Conservation (phyloP, 2,329 filamentous ascomycete species). For the Penicillium sp. region DNA sequence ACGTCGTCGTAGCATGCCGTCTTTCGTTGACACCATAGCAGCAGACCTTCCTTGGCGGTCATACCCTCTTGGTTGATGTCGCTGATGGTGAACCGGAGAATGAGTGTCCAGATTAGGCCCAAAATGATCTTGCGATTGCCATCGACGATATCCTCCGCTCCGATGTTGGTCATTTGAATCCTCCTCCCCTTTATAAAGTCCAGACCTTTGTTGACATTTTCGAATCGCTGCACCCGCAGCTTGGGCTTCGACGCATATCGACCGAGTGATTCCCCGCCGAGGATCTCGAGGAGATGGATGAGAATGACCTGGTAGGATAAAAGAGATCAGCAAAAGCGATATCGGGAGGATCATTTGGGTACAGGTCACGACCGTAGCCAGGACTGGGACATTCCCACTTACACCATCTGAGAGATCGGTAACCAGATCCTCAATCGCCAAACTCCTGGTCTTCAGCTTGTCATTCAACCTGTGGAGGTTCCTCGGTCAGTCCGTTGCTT, state of each 20-base stretch:
- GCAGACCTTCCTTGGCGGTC: constrained; percentile 91
- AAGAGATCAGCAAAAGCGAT: not conserved
- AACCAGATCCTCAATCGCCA: constrained; percentile 85
- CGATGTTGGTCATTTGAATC: constrained; percentile 98
- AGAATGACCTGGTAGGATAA: constrained; percentile 71
- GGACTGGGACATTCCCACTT: constrained; percentile 42
- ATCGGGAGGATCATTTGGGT: not conserved
- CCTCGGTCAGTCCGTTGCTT: not conserved
- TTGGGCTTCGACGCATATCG: constrained; percentile 96
- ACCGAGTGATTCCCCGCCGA: constrained; percentile 90
- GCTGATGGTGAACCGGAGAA: constrained; percentile 96
- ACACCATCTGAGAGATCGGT: constrained; percentile 91
- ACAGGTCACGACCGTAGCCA: not conserved
- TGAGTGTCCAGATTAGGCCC: constrained; percentile 96
- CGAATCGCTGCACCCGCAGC: constrained; percentile 92
- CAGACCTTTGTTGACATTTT: constrained; percentile 94
- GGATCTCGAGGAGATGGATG: constrained; percentile 94
- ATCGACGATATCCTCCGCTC: constrained; percentile 96
- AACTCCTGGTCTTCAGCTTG: constrained; percentile 75
- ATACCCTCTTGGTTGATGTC: constrained; percentile 98
- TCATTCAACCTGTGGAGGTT: constrained; percentile 75
- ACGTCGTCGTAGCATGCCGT: constrained; percentile 98
- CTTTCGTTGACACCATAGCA: constrained; percentile 97
- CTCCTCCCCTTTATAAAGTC: constrained; percentile 88
- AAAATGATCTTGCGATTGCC: constrained; percentile 97